Evolutionary conservation across 2,329 filamentous ascomycete species (phyloP).

Genomic region (Aspergillus cejpii): DNA sequence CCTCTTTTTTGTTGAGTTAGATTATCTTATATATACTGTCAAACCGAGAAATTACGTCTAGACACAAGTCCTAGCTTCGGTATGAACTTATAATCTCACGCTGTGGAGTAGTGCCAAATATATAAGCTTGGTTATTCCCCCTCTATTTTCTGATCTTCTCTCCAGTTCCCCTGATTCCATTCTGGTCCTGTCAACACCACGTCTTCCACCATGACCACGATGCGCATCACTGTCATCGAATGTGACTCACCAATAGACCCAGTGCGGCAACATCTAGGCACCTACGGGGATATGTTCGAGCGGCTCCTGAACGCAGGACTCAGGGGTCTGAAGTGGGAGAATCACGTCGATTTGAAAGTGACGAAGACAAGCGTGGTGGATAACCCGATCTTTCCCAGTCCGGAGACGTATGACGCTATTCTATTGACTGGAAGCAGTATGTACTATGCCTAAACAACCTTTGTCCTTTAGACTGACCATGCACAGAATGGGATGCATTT

Average conservation of each 20-base stretch:
- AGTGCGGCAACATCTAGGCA: constrained; percentile 14
- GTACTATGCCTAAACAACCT: no score
- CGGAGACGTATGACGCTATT: constrained; percentile 21
- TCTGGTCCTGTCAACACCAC: no score
- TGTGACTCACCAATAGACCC: constrained; percentile 28
- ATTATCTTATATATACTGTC: no score
- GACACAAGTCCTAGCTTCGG: no score
- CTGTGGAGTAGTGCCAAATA: no score
- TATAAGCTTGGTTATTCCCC: no score
- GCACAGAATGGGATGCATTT: constrained; percentile 39
- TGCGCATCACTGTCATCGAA: constrained; percentile 24
- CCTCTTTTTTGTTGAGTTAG: no score
- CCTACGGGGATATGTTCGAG: constrained; percentile 26
- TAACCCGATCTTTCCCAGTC: constrained; percentile 17
- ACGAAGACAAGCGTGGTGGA: constrained; percentile 25
- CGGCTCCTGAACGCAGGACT: constrained; percentile 18
- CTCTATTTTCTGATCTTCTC: no score
- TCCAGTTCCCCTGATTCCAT: no score
- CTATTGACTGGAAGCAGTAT: constrained; percentile 29
- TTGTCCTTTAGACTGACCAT: no score
- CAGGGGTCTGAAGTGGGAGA: constrained; percentile 3
- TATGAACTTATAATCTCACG: no score
- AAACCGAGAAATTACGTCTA: no score
- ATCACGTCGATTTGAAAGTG: constrained; percentile 9
- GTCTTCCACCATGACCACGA: constrained; percentile 11